phyloP scores from a whole-genome alignment of 2,329 filamentous ascomycete species.

The Fusarium albosuccineum region DNA sequence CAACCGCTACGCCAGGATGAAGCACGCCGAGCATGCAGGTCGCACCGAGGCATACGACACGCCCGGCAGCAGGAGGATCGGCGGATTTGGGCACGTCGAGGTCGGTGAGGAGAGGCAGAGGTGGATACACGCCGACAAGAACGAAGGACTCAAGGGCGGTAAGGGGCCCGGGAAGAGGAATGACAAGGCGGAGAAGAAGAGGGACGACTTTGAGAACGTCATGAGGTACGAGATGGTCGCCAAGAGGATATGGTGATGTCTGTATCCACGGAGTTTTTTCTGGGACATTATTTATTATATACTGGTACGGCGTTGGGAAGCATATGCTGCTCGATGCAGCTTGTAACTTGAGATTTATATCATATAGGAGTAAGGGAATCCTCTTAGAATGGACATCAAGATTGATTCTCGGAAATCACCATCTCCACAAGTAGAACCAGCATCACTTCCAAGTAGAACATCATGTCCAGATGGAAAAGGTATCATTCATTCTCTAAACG shows the following conservation, averaged over 20 bases:
- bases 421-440: background rate
- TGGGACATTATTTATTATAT: background rate
- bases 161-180: constrained; percentile 68
- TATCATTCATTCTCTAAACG: constrained; percentile 43
- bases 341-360: background rate
- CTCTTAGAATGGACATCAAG: constrained; percentile 4
- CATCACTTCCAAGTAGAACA: background rate
- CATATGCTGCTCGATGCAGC: background rate
- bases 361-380: background rate
- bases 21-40: constrained; percentile 70
- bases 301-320: constrained; percentile 18
- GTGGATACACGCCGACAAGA: constrained; percentile 89
- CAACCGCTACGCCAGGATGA: constrained; percentile 85
- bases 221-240: constrained; percentile 94
- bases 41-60: constrained; percentile 72
- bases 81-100: constrained; percentile 88
- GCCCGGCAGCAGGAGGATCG: constrained; percentile 76
- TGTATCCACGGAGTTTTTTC: constrained; percentile 6
- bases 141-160: constrained; percentile 73
- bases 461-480: constrained; percentile 30
- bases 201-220: constrained; percentile 72
- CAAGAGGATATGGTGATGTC: constrained; percentile 88
- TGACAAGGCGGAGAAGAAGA: constrained; percentile 59
- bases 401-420: background rate
- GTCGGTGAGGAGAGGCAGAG: constrained; percentile 87